These are phyloP conservation scores for Stipa capillata DNA, from an alignment of 176 grass and related monocot genomes.

Conservation along the genomic window DNA sequence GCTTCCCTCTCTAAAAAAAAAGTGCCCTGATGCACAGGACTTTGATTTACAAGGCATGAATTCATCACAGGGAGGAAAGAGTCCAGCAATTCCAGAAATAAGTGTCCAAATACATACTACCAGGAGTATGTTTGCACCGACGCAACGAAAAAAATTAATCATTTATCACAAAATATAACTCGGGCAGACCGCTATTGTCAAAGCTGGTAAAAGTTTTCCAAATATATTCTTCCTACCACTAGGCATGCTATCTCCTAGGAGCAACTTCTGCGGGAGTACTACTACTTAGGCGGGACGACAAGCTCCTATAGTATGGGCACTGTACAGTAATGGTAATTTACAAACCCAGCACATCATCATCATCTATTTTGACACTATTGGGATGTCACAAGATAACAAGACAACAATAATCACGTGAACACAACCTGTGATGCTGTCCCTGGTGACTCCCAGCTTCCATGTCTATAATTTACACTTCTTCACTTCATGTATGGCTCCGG, in stretches of 20 bases:
- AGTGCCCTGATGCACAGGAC: no score
- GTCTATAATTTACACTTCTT: constrained; percentile 50
- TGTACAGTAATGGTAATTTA: constrained; percentile 53
- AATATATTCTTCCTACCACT: neutral
- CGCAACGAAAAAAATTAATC: neutral
- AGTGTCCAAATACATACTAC: neutral
- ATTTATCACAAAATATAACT: neutral
- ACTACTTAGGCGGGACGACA: neutral
- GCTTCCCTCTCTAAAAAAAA: no score
- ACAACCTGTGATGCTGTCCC: neutral
- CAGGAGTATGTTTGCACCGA: neutral
- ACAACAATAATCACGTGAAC: neutral
- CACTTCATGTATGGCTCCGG: constrained; percentile 12
- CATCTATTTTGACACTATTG: constrained; percentile 5
- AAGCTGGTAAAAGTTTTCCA: neutral
- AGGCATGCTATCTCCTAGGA: neutral
- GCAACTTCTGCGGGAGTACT: neutral
- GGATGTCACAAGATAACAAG: neutral
- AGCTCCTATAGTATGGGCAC: constrained; percentile 24
- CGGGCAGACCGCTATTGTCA: neutral
- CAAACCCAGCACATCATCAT: constrained; percentile 14
- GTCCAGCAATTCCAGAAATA: no score
- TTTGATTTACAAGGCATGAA: no score
- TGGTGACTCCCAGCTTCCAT: constrained; percentile 16
- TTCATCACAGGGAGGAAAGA: no score